Percentiles rank a stretch among this genome's conserved stretches.
phyloP scores from a whole-genome alignment of 1,284 basidiomycete genomes.

The Agroathelia rolfsii region DNA sequence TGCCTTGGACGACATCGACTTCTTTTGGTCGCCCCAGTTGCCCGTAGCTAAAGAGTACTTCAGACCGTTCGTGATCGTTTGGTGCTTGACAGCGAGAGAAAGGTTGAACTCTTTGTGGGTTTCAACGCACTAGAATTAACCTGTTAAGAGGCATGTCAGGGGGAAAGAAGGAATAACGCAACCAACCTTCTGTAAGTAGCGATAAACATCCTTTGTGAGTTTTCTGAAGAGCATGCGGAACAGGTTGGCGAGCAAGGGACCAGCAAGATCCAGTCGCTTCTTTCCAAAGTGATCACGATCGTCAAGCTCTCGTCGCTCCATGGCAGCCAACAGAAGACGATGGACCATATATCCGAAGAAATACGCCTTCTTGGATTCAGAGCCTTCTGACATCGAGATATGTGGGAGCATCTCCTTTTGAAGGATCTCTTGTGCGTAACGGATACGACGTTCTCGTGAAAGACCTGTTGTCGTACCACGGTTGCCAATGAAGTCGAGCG shows the following conservation, averaged over 20 bases:
- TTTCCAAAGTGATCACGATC: slow-evolving; percentile 99
- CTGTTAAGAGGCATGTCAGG: too few relatives aligned
- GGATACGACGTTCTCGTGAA: slow-evolving; percentile 84
- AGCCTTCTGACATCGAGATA: slow-evolving; percentile 92
- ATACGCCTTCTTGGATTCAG: slow-evolving; percentile 97
- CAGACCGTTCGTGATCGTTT: slow-evolving; percentile 96
- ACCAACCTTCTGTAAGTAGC: slow-evolving; percentile 88
- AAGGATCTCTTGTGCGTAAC: slow-evolving; percentile 95
- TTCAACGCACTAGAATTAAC: slow-evolving; percentile 76
- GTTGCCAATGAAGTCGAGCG: slow-evolving; percentile 96
- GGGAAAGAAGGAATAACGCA: background rate
- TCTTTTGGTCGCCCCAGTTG: slow-evolving; percentile 99
- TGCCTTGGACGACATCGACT: slow-evolving; percentile 94
- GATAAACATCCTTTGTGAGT: slow-evolving; percentile 93
- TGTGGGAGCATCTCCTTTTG: slow-evolving; percentile 99
- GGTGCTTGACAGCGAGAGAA: slow-evolving; percentile 86
- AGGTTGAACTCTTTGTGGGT: slow-evolving; percentile 94
- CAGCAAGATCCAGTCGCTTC: slow-evolving; percentile 94
- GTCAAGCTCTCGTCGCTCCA: slow-evolving; percentile 93
- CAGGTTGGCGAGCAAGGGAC: slow-evolving; percentile 87
- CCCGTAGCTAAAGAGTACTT: slow-evolving; percentile 98
- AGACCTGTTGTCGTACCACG: slow-evolving; percentile 94
- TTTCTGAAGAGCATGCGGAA: slow-evolving; percentile 99
- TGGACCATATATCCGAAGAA: slow-evolving; percentile 99
- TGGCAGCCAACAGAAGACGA: slow-evolving; percentile 83